Percentiles rank a stretch among this genome's conserved stretches.
These are phyloP conservation scores for Phytophthora sp. DNA, from an alignment of 352 stramenopile genomes.

Conservation along the genomic window DNA sequence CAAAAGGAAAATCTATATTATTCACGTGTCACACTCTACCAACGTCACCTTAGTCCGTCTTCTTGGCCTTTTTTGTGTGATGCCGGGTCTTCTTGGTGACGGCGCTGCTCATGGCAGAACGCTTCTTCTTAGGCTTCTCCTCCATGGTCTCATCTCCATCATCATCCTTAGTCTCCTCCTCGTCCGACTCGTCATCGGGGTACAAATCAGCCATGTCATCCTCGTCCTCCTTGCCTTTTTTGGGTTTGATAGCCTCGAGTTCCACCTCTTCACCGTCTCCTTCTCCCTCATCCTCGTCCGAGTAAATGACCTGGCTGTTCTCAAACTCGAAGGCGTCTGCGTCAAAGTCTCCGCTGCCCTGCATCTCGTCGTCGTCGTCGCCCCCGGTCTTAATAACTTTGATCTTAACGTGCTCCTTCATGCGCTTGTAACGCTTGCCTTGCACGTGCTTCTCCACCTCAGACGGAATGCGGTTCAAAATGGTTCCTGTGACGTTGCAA, in stretches of 20 bases:
- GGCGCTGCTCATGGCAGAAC: conserved; percentile 35
- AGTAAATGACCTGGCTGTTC: conserved; percentile 76
- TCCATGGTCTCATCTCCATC: conserved; percentile 48
- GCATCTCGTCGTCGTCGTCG: conserved; percentile 36
- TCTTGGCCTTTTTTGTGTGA: conserved; percentile 38
- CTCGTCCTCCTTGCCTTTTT: conserved; percentile 36
- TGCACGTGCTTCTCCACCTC: conserved; percentile 91
- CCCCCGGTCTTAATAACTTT: conserved; percentile 39
- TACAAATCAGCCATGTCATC: conserved; percentile 76
- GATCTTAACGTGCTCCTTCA: conserved; percentile 79
- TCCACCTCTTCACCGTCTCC: conserved; percentile 30
- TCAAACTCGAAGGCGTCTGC: conserved; percentile 86
- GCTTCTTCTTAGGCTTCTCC: conserved; percentile 51
- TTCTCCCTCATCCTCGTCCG: conserved; percentile 67
- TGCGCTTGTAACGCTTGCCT: conserved; percentile 85
- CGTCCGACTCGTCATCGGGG: conserved; percentile 54
- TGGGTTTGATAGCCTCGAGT: conserved; percentile 19
- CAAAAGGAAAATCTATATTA: conserved; percentile 38
- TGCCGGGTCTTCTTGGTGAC: conserved; percentile 41
- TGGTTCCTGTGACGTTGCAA: conserved; percentile 86
- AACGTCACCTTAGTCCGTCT: conserved; percentile 12
- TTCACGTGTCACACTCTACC: conserved; percentile 1
- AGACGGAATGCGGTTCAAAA: conserved; percentile 89
- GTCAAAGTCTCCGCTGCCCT: conserved; percentile 60
- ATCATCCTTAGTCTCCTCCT: conserved; percentile 33